Evolutionary conservation across 441 rosid species (phyloP), one percentile per base, ranked within the genome.

Genomic region (Eruca vesicaria): DNA sequence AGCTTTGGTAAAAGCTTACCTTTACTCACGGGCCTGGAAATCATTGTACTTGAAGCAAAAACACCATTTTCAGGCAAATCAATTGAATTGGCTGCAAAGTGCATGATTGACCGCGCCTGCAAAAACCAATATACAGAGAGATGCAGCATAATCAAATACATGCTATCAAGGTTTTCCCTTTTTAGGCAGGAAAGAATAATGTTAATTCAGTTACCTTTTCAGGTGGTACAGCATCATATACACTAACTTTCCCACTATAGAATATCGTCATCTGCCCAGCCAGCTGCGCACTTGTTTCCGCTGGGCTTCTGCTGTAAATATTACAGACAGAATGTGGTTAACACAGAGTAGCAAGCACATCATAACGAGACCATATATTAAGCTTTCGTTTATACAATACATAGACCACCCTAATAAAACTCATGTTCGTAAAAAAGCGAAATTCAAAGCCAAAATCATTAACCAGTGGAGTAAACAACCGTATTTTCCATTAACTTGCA

Each of bases 81-180:
- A 53, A 84, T 52, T 26, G 98, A 84, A 83, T 81, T 80, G 35
- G 91, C 90, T 60, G 99, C 99, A 68, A 93, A 85, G 68, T 93
- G 96, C 98, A 95, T 89, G 71, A 95, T 86, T 76, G 84, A 84
- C 73, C 52, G 88, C 7, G 98, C 99, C 99, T 95, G 88, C 88
- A 93, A 83, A 23, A 50, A 84, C 75, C 82, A 86, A 82, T 43
- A 77, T 71, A 60, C 29, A 69, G 72, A 66, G 77, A 82, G 50
- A n/a, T n/a, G n/a, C n/a, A n/a, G 69, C 79, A 84, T 82, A 3
- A 62, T 84, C 78, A 80, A 83, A 80, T 75, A 77, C 82, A 75
- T 19, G 75, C 76, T 71, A 80, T 67, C 69, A 80, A 18, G 66
- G 9, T 38, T 67, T 38, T 53, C 36, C 32, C 77, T 74, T 73